These are phyloP conservation scores for Auxenochlorella pyrenoidosa DNA, from an alignment of 139 green algal genomes.

Conservation along the genomic window DNA sequence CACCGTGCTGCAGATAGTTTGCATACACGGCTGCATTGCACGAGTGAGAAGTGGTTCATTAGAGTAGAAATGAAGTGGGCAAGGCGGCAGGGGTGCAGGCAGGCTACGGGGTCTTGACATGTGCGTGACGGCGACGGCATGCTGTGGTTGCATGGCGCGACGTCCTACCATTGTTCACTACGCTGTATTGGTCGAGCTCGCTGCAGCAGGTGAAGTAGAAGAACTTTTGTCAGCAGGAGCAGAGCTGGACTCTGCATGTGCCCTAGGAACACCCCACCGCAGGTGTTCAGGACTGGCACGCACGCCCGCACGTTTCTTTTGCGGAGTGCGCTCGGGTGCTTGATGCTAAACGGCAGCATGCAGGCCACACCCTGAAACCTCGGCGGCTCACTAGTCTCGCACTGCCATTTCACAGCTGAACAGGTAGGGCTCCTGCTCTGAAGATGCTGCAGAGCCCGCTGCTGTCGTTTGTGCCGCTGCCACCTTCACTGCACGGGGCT, in stretches of 20 bases:
- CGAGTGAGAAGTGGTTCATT: not conserved
- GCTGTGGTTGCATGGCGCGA: not conserved
- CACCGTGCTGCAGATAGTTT: slow-evolving; percentile 63
- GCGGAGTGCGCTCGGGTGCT: no score
- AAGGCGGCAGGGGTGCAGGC: not conserved
- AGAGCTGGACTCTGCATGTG: no score
- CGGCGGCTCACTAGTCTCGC: not conserved
- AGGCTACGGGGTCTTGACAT: no score
- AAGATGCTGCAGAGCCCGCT: not conserved
- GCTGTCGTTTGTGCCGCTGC: not conserved
- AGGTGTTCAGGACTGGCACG: no score
- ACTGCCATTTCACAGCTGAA: slow-evolving; percentile 5
- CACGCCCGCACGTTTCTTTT: no score
- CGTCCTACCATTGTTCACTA: not conserved
- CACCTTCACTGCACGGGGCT: not conserved
- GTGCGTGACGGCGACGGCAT: not conserved
- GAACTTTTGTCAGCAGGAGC: no score
- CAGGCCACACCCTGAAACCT: no score
- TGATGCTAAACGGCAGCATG: no score
- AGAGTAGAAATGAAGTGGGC: not conserved
- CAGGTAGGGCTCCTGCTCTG: not conserved
- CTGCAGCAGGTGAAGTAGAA: no score
- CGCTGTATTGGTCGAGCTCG: slow-evolving; percentile 21
- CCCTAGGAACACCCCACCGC: no score
- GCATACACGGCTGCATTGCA: slow-evolving; percentile 42